Percentiles rank a stretch among this genome's conserved stretches.
Conservation (phyloP, 1,284 basidiomycete genomes). For the Exobasidium cylindrosporum region DNA sequence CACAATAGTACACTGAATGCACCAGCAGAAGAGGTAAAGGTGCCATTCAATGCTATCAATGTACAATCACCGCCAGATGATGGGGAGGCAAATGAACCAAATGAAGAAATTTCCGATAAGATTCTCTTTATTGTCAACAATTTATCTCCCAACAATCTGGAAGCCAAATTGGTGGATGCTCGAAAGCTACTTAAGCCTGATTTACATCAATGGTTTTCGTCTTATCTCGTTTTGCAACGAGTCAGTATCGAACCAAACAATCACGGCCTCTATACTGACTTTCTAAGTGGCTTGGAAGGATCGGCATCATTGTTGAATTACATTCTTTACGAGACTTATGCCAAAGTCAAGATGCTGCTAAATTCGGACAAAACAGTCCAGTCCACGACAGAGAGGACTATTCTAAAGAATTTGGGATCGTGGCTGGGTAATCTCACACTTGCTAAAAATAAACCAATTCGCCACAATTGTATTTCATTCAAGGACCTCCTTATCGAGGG, state of each 20-base stretch:
- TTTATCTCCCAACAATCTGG: slow-evolving; percentile 88
- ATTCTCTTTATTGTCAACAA: slow-evolving; percentile 99
- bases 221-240: slow-evolving; percentile 93
- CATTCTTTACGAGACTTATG: slow-evolving; percentile 86
- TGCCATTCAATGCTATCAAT: slow-evolving; percentile 57
- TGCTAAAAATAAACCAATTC: slow-evolving; percentile 86
- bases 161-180: slow-evolving; percentile 60
- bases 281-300: slow-evolving; percentile 72
- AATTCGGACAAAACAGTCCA: slow-evolving; percentile 89
- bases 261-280: slow-evolving; percentile 87
- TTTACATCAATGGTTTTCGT: slow-evolving; percentile 78
- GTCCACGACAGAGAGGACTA: slow-evolving; percentile 74
- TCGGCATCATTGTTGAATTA: slow-evolving; percentile 56
- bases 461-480: slow-evolving; percentile 87
- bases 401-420: slow-evolving; percentile 88
- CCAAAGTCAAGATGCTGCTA: slow-evolving; percentile 74
- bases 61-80: slow-evolving; percentile 35
- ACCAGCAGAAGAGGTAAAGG: slow-evolving; percentile 46
- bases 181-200: slow-evolving; percentile 39
- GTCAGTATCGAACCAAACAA: slow-evolving; percentile 97
- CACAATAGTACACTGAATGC: not conserved
- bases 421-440: slow-evolving; percentile 95
- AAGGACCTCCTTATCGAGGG: slow-evolving; percentile 95
- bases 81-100: slow-evolving; percentile 61
- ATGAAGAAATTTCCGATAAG: slow-evolving; percentile 84